Evolutionary conservation across 768 basidiomycete species (phyloP).

Genomic region (Scleroderma bovista): DNA sequence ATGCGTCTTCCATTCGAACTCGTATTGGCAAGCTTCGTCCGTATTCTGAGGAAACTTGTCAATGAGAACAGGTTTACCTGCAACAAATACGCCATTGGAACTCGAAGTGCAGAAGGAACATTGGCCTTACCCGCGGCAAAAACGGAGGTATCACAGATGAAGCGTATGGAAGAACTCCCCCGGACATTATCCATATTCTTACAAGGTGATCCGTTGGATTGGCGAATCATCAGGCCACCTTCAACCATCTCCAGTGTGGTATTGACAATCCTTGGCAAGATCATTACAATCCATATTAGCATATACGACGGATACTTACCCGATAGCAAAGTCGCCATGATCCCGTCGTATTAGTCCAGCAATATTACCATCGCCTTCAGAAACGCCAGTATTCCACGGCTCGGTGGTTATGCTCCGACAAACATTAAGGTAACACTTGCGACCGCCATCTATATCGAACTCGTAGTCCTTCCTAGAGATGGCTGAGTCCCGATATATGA

Average conservation of each 20-base stretch:
- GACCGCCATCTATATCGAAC: slow-evolving; percentile 42
- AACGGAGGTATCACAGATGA: slow-evolving; percentile 68
- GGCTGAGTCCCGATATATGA: slow-evolving; percentile 3
- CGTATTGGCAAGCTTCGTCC: slow-evolving; percentile 66
- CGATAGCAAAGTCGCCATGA: slow-evolving; percentile 68
- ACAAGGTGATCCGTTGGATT: slow-evolving; percentile 64
- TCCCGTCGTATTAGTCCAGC: slow-evolving; percentile 56
- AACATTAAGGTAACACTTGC: slow-evolving; percentile 53
- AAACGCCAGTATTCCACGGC: slow-evolving; percentile 51
- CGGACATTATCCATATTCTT: slow-evolving; percentile 34
- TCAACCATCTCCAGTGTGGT: slow-evolving; percentile 54
- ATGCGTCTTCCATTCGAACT: slow-evolving; percentile 80
- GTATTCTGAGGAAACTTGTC: slow-evolving; percentile 61
- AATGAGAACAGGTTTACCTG: slow-evolving; percentile 50
- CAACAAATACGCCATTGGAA: background rate
- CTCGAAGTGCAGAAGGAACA: background rate
- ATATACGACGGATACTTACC: slow-evolving; percentile 36
- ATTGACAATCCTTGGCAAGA: slow-evolving; percentile 35
- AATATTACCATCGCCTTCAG: slow-evolving; percentile 43
- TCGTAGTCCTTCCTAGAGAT: slow-evolving; percentile 58
- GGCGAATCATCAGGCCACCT: slow-evolving; percentile 48
- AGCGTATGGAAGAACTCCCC: slow-evolving; percentile 67
- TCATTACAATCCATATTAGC: background rate
- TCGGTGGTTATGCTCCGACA: slow-evolving; percentile 56
- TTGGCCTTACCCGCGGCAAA: slow-evolving; percentile 42